Evolutionary conservation across 352 stramenopile species (phyloP), one percentile per base, ranked within the genome.

Genomic region (Phytophthora crassamura): DNA sequence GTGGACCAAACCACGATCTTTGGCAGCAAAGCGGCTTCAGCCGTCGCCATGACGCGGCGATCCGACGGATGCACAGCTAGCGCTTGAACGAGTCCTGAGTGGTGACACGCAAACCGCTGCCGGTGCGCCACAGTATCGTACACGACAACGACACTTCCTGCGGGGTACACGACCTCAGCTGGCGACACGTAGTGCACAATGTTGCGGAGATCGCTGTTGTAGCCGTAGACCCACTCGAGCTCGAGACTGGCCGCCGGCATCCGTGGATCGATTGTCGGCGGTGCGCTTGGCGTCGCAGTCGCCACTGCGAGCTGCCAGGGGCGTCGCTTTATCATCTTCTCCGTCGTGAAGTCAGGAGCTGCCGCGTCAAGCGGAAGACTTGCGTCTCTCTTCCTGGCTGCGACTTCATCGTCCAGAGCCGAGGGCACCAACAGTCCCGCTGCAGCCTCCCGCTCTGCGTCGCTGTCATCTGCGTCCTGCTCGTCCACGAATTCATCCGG

Each of bases 211-310:
- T 89, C 77, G 47, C 82, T 90, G 60, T 94, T 94, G 61, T 87
- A 89, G 15, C 86, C 86, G 55, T 94, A 92, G 50, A 94, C 43
- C 86, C 86, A 94, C 45, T 94, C 86, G 10, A 94, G 66, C 43
- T 87, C 72, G 30, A 94, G 77, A 41, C 80, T 88, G 18, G 83
- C 83, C 3, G 82, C 69, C 15, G 83, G 81, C 4, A 86, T 54
- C 18, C 72, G 74, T 7, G 76, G 59, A 40, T 90, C 76, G 42
- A 88, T 73, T 2, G 72, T 74, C 15, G 82, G 80, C 10, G 83
- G 75, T 1, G 80, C 78, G 43, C 81, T 92, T 3, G 81, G 86
- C 8, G 76, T 72, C 2, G 75, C 72, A 59, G 92, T 90, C 11
- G 69, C 55, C 7, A 92, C 82, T 51, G 82, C 81, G 2, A 75